A percentile compares a stretch with the other conserved stretches of the same genome.
Conservation (phyloP, 2,329 filamentous ascomycete species). For the Aspergillus floridensis region DNA sequence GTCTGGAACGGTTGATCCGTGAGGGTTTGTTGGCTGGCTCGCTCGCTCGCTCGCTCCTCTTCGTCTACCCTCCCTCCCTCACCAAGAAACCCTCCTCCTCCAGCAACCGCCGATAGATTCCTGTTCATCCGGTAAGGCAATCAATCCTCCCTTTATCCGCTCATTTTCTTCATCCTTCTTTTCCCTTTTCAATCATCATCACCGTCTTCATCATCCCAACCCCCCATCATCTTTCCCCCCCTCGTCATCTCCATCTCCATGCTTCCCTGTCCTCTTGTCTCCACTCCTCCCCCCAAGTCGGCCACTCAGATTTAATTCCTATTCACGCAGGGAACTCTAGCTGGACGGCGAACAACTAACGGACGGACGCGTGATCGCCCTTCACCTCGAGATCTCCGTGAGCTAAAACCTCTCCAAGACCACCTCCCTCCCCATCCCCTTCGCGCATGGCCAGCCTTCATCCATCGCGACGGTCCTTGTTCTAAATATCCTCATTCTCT, state of each 20-base stretch:
- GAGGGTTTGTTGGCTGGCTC: conserved; percentile 16
- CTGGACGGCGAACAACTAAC: conserved; percentile 12
- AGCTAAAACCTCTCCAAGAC: conserved; percentile 8
- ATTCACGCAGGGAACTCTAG: conserved; percentile 10
- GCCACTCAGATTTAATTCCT: conserved; percentile 15
- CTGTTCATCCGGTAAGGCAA: conserved; percentile 18
- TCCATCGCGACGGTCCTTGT: conserved; percentile 12
- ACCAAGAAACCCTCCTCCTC: conserved; percentile 3
- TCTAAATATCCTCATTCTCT: conserved; percentile 4
- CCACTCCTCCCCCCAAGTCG: conserved; percentile 2
- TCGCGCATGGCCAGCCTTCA: conserved; percentile 19
- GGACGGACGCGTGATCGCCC: conserved; percentile 19
- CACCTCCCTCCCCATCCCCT: conserved; percentile 1
- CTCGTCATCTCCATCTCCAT: conserved; percentile 12
- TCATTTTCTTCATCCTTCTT: conserved; percentile 8
- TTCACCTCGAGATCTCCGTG: conserved; percentile 8
- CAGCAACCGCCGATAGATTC: conserved; percentile 18
- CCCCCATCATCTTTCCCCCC: conserved; percentile 9
- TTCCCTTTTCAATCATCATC: conserved; percentile 9
- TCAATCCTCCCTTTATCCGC: conserved; percentile 9
- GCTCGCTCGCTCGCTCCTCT: conserved; percentile 10
- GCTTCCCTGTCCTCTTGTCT: conserved; percentile 8
- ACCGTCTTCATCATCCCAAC: not conserved
- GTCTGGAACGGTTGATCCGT: conserved; percentile 14
- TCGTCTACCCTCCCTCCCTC: not conserved